Evolutionary conservation across 2,329 filamentous ascomycete genomes (phyloP), one percentile per base, ranked within the genome.

Genomic region (Aureobasidium uvarum): DNA sequence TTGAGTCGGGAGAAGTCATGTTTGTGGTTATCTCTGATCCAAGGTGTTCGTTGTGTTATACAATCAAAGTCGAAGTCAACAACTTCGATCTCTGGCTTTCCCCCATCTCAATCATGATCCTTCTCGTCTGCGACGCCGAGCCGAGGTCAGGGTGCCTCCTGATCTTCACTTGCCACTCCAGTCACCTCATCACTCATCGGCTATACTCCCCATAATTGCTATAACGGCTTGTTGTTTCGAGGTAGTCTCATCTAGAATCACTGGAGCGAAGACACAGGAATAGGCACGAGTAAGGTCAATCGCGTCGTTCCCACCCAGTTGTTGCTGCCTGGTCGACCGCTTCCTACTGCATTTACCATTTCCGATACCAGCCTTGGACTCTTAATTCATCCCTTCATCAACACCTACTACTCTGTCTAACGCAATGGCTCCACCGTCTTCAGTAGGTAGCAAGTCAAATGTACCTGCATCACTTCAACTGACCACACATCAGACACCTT

Each of bases 371-470:
- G 14, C 43, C 20, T 5, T 36, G 33, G 33, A 31, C 48, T n/a
- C 14, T 31, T 5, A 5, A 31, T 11, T 1, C 8, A 5, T 13
- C n/a, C 6, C 25, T 33, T 11, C 33, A 11, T 31, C 46, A 33
- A 33, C 25, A n/a, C 8, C 18, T 31, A 13, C 13, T 1, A 18
- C 11, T 39, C 13, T 2, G 13, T n/a, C 4, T 33, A 10, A 18
- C 20, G 41, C 1, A 13, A 62, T 62, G 58, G 33, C 58, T 16
- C 58, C 58, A 41, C 58, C 45, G 16, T 51, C 45, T 18, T 62
- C 58, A 8, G 58, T 62, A 28, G 7, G 56, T 18, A 14, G 13
- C 18, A 7, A 1, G 4, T 5, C 1, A 16, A 10, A 28, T 50
- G 5, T 3, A 38, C 5, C 2, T 38, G 43, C 11, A 18, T 13